A percentile compares a stretch with the other conserved stretches of the same genome.
Conservation (phyloP, 176 grass and related monocot species). For the Oryza australiensis region DNA sequence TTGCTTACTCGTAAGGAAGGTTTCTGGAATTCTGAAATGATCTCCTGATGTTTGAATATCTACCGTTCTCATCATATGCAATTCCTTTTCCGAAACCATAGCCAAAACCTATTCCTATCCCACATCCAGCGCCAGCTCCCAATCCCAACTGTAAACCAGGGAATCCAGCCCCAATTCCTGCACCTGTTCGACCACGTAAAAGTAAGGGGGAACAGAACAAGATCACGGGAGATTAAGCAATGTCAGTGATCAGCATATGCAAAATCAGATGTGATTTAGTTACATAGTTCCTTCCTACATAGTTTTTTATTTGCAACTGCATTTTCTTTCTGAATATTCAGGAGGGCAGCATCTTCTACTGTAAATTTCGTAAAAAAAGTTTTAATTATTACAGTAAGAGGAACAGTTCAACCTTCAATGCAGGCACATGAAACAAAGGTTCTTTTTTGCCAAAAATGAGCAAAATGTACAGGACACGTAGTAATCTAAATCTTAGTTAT, state of each 20-base stretch:
- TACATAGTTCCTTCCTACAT: neutral
- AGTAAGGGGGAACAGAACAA: slow-evolving; percentile 20
- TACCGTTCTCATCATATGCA: slow-evolving; percentile 74
- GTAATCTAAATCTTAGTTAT: neutral
- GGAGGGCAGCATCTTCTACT: neutral
- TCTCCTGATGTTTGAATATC: slow-evolving; percentile 82
- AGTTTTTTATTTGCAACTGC: slow-evolving; percentile 4
- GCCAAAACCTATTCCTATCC: slow-evolving; percentile 87
- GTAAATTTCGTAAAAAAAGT: neutral
- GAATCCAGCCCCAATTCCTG: slow-evolving; percentile 82
- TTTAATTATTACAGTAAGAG: slow-evolving; percentile 1
- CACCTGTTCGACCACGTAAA: slow-evolving; percentile 51
- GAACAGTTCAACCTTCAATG: neutral
- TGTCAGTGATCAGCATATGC: neutral
- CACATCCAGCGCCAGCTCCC: slow-evolving; percentile 82
- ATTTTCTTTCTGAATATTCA: neutral
- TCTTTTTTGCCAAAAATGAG: neutral
- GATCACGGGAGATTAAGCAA: neutral
- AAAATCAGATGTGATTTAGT: neutral
- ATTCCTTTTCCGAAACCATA: slow-evolving; percentile 85
- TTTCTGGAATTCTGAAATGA: slow-evolving; percentile 50
- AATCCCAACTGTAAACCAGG: slow-evolving; percentile 83
- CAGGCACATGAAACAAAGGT: neutral
- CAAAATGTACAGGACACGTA: neutral
- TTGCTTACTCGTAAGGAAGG: slow-evolving; percentile 67